These are phyloP conservation scores for Iris macrosiphon DNA, from an alignment of 106 monocot genomes.

Conservation along the genomic window DNA sequence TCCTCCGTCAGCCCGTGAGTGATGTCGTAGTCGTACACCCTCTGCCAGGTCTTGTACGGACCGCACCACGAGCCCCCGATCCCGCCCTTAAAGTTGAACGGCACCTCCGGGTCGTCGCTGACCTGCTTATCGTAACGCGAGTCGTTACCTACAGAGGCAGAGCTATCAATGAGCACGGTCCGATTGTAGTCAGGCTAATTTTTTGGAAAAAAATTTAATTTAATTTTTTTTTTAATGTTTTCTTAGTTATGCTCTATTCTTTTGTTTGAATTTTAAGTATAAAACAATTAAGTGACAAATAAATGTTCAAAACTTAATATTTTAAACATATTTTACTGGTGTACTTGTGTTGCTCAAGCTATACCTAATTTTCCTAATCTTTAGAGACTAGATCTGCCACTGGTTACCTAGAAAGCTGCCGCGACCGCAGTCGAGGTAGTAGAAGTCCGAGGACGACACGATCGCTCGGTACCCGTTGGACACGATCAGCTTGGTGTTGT, in stretches of 20 bases:
- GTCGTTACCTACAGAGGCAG: constrained; percentile 42
- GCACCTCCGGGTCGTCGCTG: constrained; percentile 17
- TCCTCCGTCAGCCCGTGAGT: constrained; percentile 53
- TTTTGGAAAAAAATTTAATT: too few relatives aligned
- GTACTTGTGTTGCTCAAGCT: too few relatives aligned
- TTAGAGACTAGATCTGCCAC: too few relatives aligned
- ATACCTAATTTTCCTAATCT: too few relatives aligned
- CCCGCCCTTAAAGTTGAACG: constrained; percentile 28
- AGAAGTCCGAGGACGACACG: constrained; percentile 85
- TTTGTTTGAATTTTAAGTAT: too few relatives aligned
- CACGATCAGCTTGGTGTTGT: constrained; percentile 67
- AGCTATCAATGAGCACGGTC: too few relatives aligned
- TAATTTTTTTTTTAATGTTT: too few relatives aligned
- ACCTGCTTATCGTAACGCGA: constrained; percentile 48
- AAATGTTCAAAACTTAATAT: too few relatives aligned
- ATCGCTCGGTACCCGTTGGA: constrained; percentile 70
- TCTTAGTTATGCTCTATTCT: too few relatives aligned
- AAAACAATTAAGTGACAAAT: too few relatives aligned
- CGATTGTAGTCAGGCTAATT: too few relatives aligned
- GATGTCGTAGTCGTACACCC: constrained; percentile 87
- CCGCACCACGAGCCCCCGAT: constrained; percentile 82
- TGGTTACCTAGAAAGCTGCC: constrained; percentile 60
- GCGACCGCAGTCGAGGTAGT: constrained; percentile 92
- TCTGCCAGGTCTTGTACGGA: constrained; percentile 91
- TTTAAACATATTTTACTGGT: too few relatives aligned